Conservation (phyloP, 306 rosid genomes). For the Betula pendula region DNA sequence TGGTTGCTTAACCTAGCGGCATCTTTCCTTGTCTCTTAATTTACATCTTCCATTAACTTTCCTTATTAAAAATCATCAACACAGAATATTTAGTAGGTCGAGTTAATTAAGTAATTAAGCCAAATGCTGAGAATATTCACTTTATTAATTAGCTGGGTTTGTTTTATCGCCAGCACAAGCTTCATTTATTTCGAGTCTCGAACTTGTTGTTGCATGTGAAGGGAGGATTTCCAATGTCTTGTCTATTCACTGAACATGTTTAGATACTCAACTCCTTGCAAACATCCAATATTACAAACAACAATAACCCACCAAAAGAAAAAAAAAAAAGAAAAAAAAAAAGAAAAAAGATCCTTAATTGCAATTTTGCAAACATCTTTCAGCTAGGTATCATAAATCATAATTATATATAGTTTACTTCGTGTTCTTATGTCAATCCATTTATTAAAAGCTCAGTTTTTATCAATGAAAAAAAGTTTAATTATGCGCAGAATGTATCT, state of each 20-base stretch:
- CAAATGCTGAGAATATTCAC: background rate
- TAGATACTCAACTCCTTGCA: conserved; percentile 25
- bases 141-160: background rate
- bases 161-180: background rate
- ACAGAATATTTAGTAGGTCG: background rate
- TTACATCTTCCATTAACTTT: conserved; percentile 4
- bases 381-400: background rate
- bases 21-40: conserved; percentile 17
- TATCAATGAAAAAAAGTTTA: too few relatives aligned
- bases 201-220: conserved; percentile 31
- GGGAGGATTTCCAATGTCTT: conserved; percentile 34
- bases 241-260: conserved; percentile 10
- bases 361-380: background rate
- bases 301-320: background rate
- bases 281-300: background rate
- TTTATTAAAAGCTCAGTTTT: too few relatives aligned
- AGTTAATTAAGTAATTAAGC: background rate
- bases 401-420: too few relatives aligned
- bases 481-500: too few relatives aligned
- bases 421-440: too few relatives aligned
- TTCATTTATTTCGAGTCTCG: conserved; percentile 21
- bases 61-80: conserved; percentile 1
- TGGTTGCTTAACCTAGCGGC: conserved; percentile 41
- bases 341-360: background rate
- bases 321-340: background rate